phyloP scores from a whole-genome alignment of 2,329 filamentous ascomycete genomes.

The Ophiostoma ulmi region DNA sequence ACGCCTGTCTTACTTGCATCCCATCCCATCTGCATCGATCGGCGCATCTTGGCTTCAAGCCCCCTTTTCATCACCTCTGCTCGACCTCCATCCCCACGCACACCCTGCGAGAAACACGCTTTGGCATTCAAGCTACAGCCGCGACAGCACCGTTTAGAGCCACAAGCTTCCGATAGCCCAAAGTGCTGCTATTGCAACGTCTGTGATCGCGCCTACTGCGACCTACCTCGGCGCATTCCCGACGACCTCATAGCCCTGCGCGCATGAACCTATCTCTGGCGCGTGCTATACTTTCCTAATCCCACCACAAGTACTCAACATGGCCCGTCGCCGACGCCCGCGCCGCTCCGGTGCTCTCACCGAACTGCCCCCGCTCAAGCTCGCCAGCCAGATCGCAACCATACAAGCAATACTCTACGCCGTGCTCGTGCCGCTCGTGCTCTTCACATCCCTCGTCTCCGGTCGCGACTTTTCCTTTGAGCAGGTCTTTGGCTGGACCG shows the following conservation, averaged over 20 bases:
- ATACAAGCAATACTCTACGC: constrained; percentile 54
- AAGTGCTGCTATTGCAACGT: background rate
- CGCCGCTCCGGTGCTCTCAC: constrained; percentile 56
- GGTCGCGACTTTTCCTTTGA: constrained; percentile 50
- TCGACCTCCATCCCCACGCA: background rate
- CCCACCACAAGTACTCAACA: background rate
- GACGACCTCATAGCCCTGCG: background rate
- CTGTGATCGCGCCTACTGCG: background rate
- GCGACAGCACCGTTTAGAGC: no score
- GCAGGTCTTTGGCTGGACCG: constrained; percentile 54
- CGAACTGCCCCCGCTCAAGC: constrained; percentile 57
- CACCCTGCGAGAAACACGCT: background rate
- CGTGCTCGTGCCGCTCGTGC: constrained; percentile 47
- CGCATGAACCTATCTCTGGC: background rate
- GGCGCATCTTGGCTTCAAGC: constrained; percentile 5
- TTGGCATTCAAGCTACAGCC: background rate
- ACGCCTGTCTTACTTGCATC: background rate
- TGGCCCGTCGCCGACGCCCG: constrained; percentile 23
- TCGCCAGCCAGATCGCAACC: constrained; percentile 54
- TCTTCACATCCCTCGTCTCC: constrained; percentile 56
- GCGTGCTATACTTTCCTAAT: background rate
- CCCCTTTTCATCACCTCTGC: background rate
- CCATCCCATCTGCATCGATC: background rate
- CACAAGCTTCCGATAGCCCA: background rate
- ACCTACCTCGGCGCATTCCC: background rate